A percentile compares a stretch with the other conserved stretches of the same genome.
Evolutionary conservation across 2,329 filamentous ascomycete species (phyloP).

Genomic region (Claviceps sp.): DNA sequence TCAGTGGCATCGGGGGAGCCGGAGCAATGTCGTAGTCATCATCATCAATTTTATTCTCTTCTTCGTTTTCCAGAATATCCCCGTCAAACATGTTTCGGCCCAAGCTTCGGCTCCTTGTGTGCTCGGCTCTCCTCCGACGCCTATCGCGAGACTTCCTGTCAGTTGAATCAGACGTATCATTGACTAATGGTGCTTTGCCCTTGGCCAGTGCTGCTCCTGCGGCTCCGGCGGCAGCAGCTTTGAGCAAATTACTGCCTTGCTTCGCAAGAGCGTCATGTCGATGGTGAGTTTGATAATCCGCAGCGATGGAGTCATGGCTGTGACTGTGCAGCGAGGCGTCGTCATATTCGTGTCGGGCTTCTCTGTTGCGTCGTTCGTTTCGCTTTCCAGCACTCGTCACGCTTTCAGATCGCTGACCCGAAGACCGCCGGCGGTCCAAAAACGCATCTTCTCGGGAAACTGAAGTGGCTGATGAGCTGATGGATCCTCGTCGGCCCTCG

Average conservation of each 20-base stretch:
- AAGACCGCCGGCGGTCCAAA: slow-evolving; percentile 47
- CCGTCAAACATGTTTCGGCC: slow-evolving; percentile 33
- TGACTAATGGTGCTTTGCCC: slow-evolving; percentile 20
- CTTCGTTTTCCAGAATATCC: slow-evolving; percentile 36
- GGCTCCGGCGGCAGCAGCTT: slow-evolving; percentile 31
- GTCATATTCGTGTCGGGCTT: slow-evolving; percentile 41
- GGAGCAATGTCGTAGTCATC: slow-evolving; percentile 27
- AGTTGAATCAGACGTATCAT: slow-evolving; percentile 29
- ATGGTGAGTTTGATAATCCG: slow-evolving; percentile 19
- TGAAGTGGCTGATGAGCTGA: slow-evolving; percentile 42
- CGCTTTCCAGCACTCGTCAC: slow-evolving; percentile 38
- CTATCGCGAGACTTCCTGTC: slow-evolving; percentile 38
- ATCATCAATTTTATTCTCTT: neutral
- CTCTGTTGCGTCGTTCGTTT: slow-evolving; percentile 34
- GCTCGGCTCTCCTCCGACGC: slow-evolving; percentile 38
- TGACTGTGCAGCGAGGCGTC: slow-evolving; percentile 34
- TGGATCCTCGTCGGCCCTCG: slow-evolving; percentile 54
- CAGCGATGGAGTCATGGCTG: slow-evolving; percentile 33
- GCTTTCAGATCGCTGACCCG: slow-evolving; percentile 38
- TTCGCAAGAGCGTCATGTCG: slow-evolving; percentile 31
- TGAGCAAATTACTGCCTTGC: slow-evolving; percentile 30
- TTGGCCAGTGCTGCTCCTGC: slow-evolving; percentile 24
- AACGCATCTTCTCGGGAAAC: slow-evolving; percentile 42
- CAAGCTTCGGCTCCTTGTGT: slow-evolving; percentile 29
- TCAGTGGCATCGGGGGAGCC: slow-evolving; percentile 69